These are phyloP conservation scores for Arabidopsis suecica DNA, from an alignment of 345 rosid species.

Conservation along the genomic window DNA sequence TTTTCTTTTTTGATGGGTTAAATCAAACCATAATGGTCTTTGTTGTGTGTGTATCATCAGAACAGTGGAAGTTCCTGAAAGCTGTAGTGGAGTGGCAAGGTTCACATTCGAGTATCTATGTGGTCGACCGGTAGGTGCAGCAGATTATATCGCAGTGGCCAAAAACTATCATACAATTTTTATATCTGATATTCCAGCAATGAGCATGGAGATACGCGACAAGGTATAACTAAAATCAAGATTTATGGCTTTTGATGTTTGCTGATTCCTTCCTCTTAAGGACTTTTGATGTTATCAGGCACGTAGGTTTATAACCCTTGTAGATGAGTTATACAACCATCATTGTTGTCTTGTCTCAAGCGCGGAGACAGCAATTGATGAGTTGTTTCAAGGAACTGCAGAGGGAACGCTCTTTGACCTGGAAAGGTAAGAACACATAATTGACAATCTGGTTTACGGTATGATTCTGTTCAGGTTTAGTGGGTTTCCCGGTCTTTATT, in stretches of 20 bases:
- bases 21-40: not conserved
- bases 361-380: slow-evolving; percentile 81
- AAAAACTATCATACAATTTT: slow-evolving; percentile 80
- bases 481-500: not conserved
- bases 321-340: slow-evolving; percentile 93
- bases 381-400: slow-evolving; percentile 92
- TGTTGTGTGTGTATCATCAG: slow-evolving; percentile 46
- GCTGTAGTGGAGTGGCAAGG: slow-evolving; percentile 83
- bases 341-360: slow-evolving; percentile 79
- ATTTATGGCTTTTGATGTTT: not conserved
- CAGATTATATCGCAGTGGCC: slow-evolving; percentile 91
- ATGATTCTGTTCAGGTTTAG: not conserved
- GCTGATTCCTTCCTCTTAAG: not conserved
- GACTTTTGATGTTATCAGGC: slow-evolving; percentile 58
- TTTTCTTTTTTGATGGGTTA: not conserved
- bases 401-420: slow-evolving; percentile 89
- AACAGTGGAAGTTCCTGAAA: slow-evolving; percentile 74
- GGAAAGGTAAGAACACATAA: slow-evolving; percentile 62
- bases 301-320: slow-evolving; percentile 90
- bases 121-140: slow-evolving; percentile 90
- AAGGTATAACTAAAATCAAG: slow-evolving; percentile 55
- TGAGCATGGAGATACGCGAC: slow-evolving; percentile 89
- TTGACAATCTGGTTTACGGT: not conserved
- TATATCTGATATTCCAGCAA: slow-evolving; percentile 74
- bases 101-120: slow-evolving; percentile 87